Conservation (phyloP, 352 stramenopile species). For the Pythium oligandrum region DNA sequence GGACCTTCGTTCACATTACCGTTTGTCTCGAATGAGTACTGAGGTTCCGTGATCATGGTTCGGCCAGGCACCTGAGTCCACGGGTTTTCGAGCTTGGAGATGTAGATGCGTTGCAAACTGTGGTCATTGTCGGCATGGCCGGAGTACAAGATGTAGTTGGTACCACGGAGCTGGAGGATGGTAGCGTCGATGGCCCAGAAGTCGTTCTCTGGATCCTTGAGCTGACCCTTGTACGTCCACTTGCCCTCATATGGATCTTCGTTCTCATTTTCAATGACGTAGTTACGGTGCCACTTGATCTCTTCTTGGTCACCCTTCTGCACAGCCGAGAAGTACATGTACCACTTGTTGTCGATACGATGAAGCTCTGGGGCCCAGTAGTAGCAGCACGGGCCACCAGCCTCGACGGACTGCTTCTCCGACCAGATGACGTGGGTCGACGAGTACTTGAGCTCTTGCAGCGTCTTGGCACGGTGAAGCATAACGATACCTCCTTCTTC, state of each 20-base stretch:
- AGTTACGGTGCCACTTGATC: slow-evolving; percentile 3
- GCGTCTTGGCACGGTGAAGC: not conserved
- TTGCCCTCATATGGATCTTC: too few relatives aligned
- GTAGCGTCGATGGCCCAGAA: slow-evolving; percentile 3
- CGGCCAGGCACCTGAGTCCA: slow-evolving; percentile 4
- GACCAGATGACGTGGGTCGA: not conserved
- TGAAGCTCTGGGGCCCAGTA: slow-evolving; percentile 3
- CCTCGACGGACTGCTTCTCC: not conserved
- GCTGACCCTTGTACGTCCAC: slow-evolving; percentile 4
- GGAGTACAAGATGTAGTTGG: slow-evolving; percentile 4
- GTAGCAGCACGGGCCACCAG: slow-evolving; percentile 1
- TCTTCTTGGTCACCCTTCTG: not conserved
- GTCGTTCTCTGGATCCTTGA: slow-evolving; percentile 4
- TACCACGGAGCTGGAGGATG: slow-evolving; percentile 1
- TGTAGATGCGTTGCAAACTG: slow-evolving; percentile 2
- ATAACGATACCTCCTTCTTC: slow-evolving; percentile 1
- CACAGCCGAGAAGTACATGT: slow-evolving; percentile 5
- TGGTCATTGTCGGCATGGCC: slow-evolving; percentile 1
- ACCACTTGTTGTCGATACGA: slow-evolving; percentile 3
- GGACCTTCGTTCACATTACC: slow-evolving; percentile 4
- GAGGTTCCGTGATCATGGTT: slow-evolving; percentile 3
- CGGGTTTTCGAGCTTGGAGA: slow-evolving; percentile 5
- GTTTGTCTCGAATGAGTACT: slow-evolving; percentile 4
- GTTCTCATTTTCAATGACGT: slow-evolving; percentile 3
- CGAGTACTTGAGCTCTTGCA: slow-evolving; percentile 6